Conservation (phyloP, 2,329 filamentous ascomycete species). For the Cordyceps militaris region DNA sequence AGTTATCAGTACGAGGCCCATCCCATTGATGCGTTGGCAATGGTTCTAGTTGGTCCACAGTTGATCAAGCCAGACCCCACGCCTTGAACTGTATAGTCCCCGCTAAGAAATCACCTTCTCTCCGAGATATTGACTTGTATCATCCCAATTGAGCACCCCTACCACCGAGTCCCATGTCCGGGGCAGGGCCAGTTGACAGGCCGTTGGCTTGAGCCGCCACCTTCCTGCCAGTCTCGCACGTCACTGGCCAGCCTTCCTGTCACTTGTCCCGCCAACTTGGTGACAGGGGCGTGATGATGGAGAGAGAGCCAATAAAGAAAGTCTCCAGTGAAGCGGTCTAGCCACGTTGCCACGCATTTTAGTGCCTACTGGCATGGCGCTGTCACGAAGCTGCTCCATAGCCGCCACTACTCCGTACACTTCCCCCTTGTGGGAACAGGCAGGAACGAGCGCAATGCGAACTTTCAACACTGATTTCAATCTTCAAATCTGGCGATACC, state of each 20-base stretch:
- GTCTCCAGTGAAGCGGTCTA: neutral
- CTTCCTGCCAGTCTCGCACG: neutral
- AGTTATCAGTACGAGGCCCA: too few species aligned
- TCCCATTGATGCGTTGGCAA: too few species aligned
- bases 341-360: neutral
- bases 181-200: too few species aligned
- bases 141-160: too few species aligned
- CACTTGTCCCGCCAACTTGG: neutral
- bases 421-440: neutral
- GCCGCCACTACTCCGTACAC: neutral
- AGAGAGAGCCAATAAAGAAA: neutral
- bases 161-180: too few species aligned
- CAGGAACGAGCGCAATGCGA: neutral
- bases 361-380: neutral
- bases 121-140: neutral
- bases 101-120: neutral
- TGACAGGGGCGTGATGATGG: neutral
- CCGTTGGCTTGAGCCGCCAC: too few species aligned
- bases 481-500: neutral
- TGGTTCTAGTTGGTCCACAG: too few species aligned
- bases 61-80: neutral
- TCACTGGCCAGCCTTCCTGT: neutral
- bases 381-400: neutral
- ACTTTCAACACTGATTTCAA: neutral
- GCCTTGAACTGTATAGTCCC: neutral